Evolutionary conservation across 371 early-diverging fungal species (phyloP).

Genomic region (Funneliformis caledonium): DNA sequence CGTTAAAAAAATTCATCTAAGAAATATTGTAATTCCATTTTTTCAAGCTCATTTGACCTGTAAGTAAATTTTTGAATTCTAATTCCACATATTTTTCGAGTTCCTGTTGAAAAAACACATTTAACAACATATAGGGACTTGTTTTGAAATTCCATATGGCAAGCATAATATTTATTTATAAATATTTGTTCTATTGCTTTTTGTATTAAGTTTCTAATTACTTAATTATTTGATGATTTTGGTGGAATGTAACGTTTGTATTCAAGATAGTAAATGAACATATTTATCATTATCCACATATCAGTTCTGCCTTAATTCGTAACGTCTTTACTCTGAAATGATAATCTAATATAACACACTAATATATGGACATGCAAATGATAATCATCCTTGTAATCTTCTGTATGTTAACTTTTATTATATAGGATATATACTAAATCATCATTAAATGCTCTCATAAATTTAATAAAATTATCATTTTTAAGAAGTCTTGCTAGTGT

Average conservation of each 20-base stretch:
- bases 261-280: too few species aligned
- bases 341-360: background rate
- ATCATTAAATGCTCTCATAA: background rate
- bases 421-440: background rate
- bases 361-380: background rate
- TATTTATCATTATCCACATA: background rate
- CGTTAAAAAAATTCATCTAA: too few species aligned
- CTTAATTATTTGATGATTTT: too few species aligned
- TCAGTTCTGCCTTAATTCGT: background rate
- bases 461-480: background rate
- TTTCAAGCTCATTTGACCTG: too few species aligned
- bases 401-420: background rate
- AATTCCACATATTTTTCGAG: background rate
- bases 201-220: too few species aligned
- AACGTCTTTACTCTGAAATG: background rate
- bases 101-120: background rate
- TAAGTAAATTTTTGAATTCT: background rate
- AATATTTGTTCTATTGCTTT: too few species aligned
- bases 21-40: too few species aligned
- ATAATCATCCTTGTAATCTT: background rate
- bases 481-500: background rate
- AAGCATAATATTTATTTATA: too few species aligned
- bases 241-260: too few species aligned
- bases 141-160: too few species aligned
- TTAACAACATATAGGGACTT: background rate